A percentile compares a stretch with the other conserved stretches of the same genome.
phyloP scores from a whole-genome alignment of 106 monocot genomes.

The Allium cepa region DNA sequence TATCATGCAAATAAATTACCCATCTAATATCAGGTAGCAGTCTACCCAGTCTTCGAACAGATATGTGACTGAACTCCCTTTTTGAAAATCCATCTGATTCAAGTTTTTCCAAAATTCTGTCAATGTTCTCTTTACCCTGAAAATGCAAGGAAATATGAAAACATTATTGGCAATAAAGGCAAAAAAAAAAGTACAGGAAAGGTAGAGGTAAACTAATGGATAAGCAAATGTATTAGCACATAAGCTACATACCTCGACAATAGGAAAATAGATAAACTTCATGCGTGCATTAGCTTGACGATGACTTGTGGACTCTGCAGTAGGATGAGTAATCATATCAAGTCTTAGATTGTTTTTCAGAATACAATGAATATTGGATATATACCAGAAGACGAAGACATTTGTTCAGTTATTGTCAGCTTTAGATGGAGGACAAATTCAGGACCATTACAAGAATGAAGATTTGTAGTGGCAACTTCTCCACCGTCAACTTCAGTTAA shows the following conservation, averaged over 20 bases:
- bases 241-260: conserved; percentile 17
- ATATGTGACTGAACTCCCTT: conserved; percentile 23
- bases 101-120: conserved; percentile 30
- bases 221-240: neutral
- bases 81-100: conserved; percentile 9
- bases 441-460: conserved; percentile 41
- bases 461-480: conserved; percentile 26
- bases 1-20: conserved; percentile 6
- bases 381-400: conserved; percentile 12
- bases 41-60: conserved; percentile 28
- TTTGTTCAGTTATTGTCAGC: neutral
- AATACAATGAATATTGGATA: neutral
- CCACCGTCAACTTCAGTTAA: conserved; percentile 31
- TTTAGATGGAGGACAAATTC: conserved; percentile 19
- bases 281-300: conserved; percentile 26
- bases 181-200: neutral
- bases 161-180: neutral
- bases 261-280: conserved; percentile 30
- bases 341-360: conserved; percentile 1
- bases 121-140: conserved; percentile 35
- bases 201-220: neutral
- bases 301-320: conserved; percentile 2
- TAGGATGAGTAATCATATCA: neutral
- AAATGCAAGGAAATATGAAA: neutral
- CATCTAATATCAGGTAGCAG: conserved; percentile 39